These are phyloP conservation scores for Ammopiptanthus mongolicus DNA, from an alignment of 306 rosid species.

Conservation along the genomic window DNA sequence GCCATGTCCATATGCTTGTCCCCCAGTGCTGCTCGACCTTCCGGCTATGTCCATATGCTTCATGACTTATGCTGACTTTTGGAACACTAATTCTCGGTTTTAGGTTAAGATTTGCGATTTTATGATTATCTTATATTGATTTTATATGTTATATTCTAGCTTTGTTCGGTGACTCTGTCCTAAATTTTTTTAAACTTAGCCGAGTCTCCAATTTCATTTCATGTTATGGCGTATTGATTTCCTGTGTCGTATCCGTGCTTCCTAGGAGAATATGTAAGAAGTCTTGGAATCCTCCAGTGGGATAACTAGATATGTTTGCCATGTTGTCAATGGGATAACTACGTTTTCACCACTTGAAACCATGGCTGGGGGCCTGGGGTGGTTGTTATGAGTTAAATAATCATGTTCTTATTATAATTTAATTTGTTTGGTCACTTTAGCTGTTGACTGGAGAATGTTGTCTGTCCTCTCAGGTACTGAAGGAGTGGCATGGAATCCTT, in stretches of 20 bases:
- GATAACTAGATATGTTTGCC: neutral
- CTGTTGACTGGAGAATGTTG: constrained; percentile 18
- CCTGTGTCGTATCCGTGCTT: neutral
- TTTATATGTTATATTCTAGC: no score
- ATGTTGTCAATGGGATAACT: neutral
- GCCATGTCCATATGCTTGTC: no score
- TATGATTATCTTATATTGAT: no score
- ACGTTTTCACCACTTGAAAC: neutral
- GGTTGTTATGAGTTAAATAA: neutral
- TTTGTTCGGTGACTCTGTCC: neutral
- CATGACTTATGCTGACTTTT: no score
- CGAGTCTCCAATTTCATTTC: neutral
- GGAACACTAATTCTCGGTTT: no score
- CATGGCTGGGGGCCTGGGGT: neutral
- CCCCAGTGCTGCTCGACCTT: no score
- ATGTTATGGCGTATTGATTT: neutral
- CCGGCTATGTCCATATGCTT: no score
- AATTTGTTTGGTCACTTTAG: neutral
- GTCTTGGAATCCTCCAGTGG: neutral
- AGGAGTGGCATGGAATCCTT: constrained; percentile 89
- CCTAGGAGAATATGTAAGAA: neutral
- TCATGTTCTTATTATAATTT: neutral
- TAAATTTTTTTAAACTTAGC: neutral
- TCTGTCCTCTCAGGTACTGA: constrained; percentile 56
- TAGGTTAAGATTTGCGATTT: no score